phyloP scores from a whole-genome alignment of 371 early-diverging fungal genomes.

The Rhizopus arrhizus region DNA sequence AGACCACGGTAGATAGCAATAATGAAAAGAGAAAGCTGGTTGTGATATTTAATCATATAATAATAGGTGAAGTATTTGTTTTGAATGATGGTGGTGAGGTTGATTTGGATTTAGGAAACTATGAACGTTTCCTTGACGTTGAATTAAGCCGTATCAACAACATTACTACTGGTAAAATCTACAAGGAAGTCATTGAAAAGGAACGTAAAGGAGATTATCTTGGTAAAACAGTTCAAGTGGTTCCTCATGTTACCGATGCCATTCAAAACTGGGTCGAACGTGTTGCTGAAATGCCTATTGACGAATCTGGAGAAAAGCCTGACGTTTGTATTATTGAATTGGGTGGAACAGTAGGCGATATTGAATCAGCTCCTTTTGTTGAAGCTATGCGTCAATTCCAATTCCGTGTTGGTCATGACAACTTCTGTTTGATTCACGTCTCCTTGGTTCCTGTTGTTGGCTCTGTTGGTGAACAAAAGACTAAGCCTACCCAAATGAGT shows the following conservation, averaged over 20 bases:
- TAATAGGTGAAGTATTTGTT: conserved; percentile 96
- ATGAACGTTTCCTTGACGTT: conserved; percentile 97
- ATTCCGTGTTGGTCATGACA: conserved; percentile 96
- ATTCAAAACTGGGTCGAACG: conserved; percentile 98
- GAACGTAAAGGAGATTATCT: conserved; percentile 94
- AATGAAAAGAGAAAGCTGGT: background rate
- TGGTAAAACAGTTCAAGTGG: conserved; percentile 99
- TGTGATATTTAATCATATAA: background rate
- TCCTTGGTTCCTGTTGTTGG: conserved; percentile 98
- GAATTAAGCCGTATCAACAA: conserved; percentile 95
- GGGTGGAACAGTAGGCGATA: conserved; percentile 99
- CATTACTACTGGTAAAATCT: conserved; percentile 99
- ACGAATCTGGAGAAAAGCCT: conserved; percentile 83
- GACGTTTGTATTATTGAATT: conserved; percentile 99
- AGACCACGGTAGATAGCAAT: conserved; percentile 84
- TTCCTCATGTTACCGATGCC: conserved; percentile 97
- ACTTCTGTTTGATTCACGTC: conserved; percentile 97
- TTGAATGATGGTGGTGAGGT: conserved; percentile 99
- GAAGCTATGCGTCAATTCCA: conserved; percentile 99
- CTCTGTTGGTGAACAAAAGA: conserved; percentile 98
- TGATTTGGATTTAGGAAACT: conserved; percentile 99
- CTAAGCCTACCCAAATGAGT: conserved; percentile 98
- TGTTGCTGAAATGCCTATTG: conserved; percentile 85
- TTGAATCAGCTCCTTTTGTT: conserved; percentile 98
- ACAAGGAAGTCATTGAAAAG: conserved; percentile 93